Evolutionary conservation across 2,329 filamentous ascomycete species (phyloP), one percentile per base, ranked within the genome.

Genomic region (Cadophora malorum): DNA sequence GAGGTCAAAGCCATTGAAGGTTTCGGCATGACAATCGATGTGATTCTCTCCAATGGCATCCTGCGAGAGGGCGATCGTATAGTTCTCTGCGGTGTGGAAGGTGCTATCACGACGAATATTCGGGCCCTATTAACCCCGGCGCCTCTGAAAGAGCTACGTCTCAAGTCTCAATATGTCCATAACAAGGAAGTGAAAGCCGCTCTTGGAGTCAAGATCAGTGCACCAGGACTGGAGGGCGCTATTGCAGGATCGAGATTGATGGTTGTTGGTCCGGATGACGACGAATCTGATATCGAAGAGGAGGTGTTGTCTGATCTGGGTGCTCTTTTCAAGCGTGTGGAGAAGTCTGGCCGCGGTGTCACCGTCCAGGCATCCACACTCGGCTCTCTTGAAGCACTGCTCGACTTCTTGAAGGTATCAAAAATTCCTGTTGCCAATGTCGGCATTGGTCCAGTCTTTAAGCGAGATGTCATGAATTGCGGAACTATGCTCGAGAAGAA

Each of bases 1-100:
- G 96, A 99, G 83, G 96, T 99, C 80, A 99, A 99, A 88, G 93
- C 97, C 60, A 97, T 99, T 71, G 96, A 99, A 80, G 96, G 96
- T 81, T 94, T 99, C 72, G 96, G 96, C 79, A 99, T 97, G 80
- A 99, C 96, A 56, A 98, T 99, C 75, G 96, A 99, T 79, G 95
- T 99, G 71, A 91, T 99, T 74, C 83, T 99, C 64, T 97, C 93
- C 67, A 99, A 99, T 82, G 96, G 96, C 88, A 91, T 97, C 68
- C 85, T 99, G 59, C 89, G 90, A 70, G 96, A 99, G 83, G 96
- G 96, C 71, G 96, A 99, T 80, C 91, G 94, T 47, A 93, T 99
- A 76, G 93, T 98, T 5, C 82, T 99, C 55, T 99, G 96, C 78
- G 96, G 96, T 85, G 92, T 95, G n/a, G 96, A 98, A 78, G 96